These are phyloP conservation scores for Halophytophthora polymorphica DNA, from an alignment of 352 stramenopile species.

Conservation along the genomic window DNA sequence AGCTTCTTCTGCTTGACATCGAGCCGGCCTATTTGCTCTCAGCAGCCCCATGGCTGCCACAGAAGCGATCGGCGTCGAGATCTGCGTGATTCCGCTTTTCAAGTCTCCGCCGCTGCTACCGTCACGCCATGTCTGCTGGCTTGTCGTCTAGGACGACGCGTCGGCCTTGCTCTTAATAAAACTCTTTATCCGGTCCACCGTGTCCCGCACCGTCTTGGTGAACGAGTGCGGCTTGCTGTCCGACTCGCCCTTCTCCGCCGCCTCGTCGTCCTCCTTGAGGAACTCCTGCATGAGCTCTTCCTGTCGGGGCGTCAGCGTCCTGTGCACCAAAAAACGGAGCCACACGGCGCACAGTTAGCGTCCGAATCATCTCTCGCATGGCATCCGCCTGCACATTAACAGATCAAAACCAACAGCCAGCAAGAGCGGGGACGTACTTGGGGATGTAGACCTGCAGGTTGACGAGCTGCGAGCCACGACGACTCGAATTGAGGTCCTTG, in stretches of 20 bases:
- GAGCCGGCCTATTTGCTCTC: too few species aligned
- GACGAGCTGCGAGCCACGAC: slow-evolving; percentile 95
- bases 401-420: neutral
- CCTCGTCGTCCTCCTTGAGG: slow-evolving; percentile 82
- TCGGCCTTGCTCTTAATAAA: slow-evolving; percentile 78
- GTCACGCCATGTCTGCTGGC: neutral
- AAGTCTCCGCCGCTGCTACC: neutral
- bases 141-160: slow-evolving; percentile 24
- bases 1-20: too few species aligned
- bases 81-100: slow-evolving; percentile 12
- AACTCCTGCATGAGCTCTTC: slow-evolving; percentile 96
- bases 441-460: slow-evolving; percentile 96
- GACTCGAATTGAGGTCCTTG: slow-evolving; percentile 90
- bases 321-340: slow-evolving; percentile 20
- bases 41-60: slow-evolving; percentile 12
- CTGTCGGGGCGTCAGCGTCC: slow-evolving; percentile 91
- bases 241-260: slow-evolving; percentile 58
- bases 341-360: neutral
- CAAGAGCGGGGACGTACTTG: slow-evolving; percentile 54
- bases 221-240: slow-evolving; percentile 85
- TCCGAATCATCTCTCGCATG: neutral
- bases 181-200: slow-evolving; percentile 87
- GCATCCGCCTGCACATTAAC: neutral
- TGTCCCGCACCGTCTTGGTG: slow-evolving; percentile 70
- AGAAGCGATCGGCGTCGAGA: slow-evolving; percentile 10